Evolutionary conservation across 768 basidiomycete genomes (phyloP).

Genomic region (Lactarius akahatsu): DNA sequence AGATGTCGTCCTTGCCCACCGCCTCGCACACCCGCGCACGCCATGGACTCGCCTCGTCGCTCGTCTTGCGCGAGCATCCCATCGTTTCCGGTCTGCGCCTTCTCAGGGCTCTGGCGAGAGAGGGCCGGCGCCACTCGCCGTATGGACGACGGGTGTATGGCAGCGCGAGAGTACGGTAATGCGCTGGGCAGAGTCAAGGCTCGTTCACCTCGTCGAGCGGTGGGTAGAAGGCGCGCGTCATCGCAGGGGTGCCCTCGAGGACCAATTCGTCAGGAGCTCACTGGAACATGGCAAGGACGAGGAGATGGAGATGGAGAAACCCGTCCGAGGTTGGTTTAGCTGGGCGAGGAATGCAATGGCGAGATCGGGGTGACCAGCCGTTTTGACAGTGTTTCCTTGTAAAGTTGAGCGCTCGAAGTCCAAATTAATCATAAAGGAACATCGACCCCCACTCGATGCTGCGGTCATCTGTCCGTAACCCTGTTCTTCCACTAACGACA

Average conservation of each 20-base stretch:
- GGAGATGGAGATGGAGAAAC: neutral
- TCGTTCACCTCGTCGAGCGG: slow-evolving; percentile 48
- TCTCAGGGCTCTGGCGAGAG: slow-evolving; percentile 5
- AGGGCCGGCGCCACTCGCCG: slow-evolving; percentile 49
- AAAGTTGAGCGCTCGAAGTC: neutral
- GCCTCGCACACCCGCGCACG: slow-evolving; percentile 45
- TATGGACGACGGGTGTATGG: slow-evolving; percentile 76
- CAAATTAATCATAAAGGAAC: slow-evolving; percentile 1
- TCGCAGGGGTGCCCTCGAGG: slow-evolving; percentile 18
- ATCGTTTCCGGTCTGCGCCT: neutral
- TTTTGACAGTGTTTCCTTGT: neutral
- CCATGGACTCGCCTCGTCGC: slow-evolving; percentile 12
- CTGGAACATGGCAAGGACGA: slow-evolving; percentile 6
- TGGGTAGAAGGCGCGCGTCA: slow-evolving; percentile 35
- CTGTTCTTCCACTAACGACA: neutral
- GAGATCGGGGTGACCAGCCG: slow-evolving; percentile 2
- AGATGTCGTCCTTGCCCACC: slow-evolving; percentile 82
- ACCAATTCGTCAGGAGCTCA: slow-evolving; percentile 28
- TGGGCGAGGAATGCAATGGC: slow-evolving; percentile 12
- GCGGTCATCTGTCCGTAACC: neutral
- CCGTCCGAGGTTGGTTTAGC: slow-evolving; percentile 12
- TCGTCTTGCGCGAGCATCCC: slow-evolving; percentile 5
- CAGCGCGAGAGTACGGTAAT: slow-evolving; percentile 58
- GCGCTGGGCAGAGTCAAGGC: slow-evolving; percentile 55
- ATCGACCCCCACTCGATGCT: neutral